Conservation (phyloP, 2,329 filamentous ascomycete species). For the Beauveria australis region DNA sequence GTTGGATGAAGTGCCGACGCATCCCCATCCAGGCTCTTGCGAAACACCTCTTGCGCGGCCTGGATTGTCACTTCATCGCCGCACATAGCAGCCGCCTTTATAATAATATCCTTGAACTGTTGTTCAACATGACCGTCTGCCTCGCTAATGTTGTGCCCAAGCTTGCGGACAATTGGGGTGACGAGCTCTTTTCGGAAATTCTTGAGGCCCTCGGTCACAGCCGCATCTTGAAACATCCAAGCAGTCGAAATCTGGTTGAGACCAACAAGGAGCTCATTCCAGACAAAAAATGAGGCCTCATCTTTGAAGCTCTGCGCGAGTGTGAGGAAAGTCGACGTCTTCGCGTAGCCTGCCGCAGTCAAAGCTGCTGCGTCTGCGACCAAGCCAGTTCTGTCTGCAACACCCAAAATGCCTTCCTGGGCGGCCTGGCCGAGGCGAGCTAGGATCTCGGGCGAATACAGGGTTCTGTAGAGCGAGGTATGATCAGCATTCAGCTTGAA, state of each 20-base stretch:
- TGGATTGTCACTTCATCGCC: constrained; percentile 72
- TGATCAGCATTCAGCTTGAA: constrained; percentile 97
- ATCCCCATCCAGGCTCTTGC: constrained; percentile 73
- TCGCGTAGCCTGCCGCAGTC: constrained; percentile 84
- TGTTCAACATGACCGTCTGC: constrained; percentile 82
- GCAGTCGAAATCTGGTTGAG: constrained; percentile 69
- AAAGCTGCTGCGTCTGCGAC: constrained; percentile 87
- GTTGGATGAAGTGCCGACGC: constrained; percentile 81
- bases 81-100: constrained; percentile 70
- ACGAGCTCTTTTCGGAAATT: constrained; percentile 73
- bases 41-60: constrained; percentile 83
- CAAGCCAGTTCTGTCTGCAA: constrained; percentile 91
- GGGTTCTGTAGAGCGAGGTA: constrained; percentile 84
- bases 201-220: constrained; percentile 67
- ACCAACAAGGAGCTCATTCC: constrained; percentile 81
- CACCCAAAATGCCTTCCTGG: constrained; percentile 59
- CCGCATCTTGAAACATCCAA: constrained; percentile 71
- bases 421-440: constrained; percentile 82
- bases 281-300: constrained; percentile 86
- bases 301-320: constrained; percentile 75
- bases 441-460: constrained; percentile 74
- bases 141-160: constrained; percentile 82
- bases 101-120: constrained; percentile 89
- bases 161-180: constrained; percentile 69
- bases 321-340: constrained; percentile 83